These are phyloP conservation scores for Houttuynia cordata DNA, from an alignment of 164 flowering plant species.

Conservation along the genomic window DNA sequence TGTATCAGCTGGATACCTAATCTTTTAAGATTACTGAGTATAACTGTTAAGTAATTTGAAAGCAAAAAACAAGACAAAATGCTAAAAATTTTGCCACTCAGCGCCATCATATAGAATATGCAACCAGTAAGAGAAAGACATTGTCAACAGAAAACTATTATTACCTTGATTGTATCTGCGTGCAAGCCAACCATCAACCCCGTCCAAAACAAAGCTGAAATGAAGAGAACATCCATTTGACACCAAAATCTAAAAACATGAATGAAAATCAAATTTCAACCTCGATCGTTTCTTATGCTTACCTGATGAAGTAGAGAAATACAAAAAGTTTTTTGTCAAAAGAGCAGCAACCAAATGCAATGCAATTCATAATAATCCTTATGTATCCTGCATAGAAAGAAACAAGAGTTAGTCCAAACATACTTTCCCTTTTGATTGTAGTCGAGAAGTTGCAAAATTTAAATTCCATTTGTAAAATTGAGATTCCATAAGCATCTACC, in stretches of 20 bases:
- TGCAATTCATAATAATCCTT: slow-evolving; percentile 52
- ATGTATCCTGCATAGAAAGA: slow-evolving; percentile 49
- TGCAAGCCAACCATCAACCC: slow-evolving; percentile 90
- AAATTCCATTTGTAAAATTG: no score
- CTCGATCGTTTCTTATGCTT: neutral
- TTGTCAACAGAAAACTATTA: no score
- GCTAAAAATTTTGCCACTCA: no score
- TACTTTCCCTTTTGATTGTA: no score
- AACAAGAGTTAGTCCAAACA: neutral
- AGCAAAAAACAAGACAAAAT: no score
- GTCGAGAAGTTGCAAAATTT: no score
- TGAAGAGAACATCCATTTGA: neutral
- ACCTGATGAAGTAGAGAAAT: slow-evolving; percentile 71
- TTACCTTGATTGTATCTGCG: slow-evolving; percentile 92
- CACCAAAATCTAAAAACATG: neutral
- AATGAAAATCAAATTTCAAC: neutral
- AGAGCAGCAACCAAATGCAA: slow-evolving; percentile 64
- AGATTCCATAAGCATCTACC: no score
- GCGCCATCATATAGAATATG: no score
- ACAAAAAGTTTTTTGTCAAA: slow-evolving; percentile 60
- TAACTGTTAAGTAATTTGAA: no score
- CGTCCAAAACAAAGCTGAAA: slow-evolving; percentile 87
- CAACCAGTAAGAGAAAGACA: no score
- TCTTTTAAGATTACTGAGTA: no score
- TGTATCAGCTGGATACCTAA: no score